Evolutionary conservation across 345 rosid species (phyloP).

Genomic region (Linum lewisii): DNA sequence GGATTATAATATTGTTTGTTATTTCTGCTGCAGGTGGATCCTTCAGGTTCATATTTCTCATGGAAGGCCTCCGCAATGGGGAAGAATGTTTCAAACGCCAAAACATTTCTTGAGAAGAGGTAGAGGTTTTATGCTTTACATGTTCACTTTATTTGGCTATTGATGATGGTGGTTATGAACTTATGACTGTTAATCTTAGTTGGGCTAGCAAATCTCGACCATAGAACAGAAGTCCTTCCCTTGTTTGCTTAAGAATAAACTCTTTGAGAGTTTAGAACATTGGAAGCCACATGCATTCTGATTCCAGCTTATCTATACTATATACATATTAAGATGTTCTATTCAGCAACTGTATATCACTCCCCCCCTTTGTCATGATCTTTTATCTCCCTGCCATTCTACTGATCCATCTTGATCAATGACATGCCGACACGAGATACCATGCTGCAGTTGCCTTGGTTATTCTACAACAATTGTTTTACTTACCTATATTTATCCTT

Average conservation of each 20-base stretch:
- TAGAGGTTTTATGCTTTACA: constrained; percentile 10
- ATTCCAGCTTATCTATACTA: too few species aligned
- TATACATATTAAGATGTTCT: too few species aligned
- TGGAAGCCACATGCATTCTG: neutral
- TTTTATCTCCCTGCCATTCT: too few species aligned
- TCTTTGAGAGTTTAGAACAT: neutral
- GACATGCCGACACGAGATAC: too few species aligned
- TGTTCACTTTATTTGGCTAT: neutral
- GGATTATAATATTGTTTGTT: neutral
- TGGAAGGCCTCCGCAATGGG: constrained; percentile 99
- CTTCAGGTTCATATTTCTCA: constrained; percentile 95
- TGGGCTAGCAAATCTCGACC: too few species aligned
- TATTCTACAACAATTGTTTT: neutral
- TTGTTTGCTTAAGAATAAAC: too few species aligned
- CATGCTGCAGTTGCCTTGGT: neutral
- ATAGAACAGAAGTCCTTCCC: too few species aligned
- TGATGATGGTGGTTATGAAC: neutral
- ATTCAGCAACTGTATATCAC: too few species aligned
- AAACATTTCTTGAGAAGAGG: constrained; percentile 95
- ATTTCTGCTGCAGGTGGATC: constrained; percentile 53
- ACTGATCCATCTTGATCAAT: too few species aligned
- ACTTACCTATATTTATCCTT: neutral
- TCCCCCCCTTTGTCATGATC: too few species aligned
- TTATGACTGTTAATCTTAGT: neutral
- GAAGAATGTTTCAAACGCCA: constrained; percentile 89